Base-by-base conservation (phyloP, 2,329 filamentous ascomycete genomes). In the Aulographum hederae region DNA sequence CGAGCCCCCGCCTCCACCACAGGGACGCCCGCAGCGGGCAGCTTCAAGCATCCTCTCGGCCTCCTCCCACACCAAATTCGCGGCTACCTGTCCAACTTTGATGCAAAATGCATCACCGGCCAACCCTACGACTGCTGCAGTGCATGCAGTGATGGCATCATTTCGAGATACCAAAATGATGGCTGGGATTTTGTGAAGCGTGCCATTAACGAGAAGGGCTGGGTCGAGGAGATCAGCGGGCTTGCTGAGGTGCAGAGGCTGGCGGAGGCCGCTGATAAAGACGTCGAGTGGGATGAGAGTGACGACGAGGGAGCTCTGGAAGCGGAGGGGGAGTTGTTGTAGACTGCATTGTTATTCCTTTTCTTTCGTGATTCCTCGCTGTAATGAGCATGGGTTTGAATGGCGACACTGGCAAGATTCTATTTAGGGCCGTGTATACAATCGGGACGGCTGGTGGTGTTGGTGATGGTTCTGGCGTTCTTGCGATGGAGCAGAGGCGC, bases 31-130 rank as follows among this genome's bases (percentile, higher is more conserved):
- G 16, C 17, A 14, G 12, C 32, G 6, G 14, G 44, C 8, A 21
- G 25, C 6, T 56, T 54, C 34, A 38, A 40, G 5, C 51, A 93
- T 47, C 84, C 85, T 0, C 58, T 77, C 5, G 67, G 71, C 15
- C 65, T 78, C 11, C 69, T 89, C 1, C 80, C 81, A 1, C 81
- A 91, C 49, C 78, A 81, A 39, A 73, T 89, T 32, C 73, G 81
- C 19, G 80, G 80, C 16, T 85, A 78, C 48, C 60, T 85, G 15
- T 69, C 71, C 20, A 76, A 64, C 3, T 89, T 81, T 51, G 69
- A 73, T 45, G 84, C 77, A 39, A 62, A 85, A 36, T 61, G 76
- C 23, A 73, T 89, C 40, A 70, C 67, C 32, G 79, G 79, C 6
- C 65, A 70, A 41, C 76, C 78, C 0, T 91, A 85, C 50, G 73